Base-by-base conservation (phyloP, 257 asterid genomes). In the Nicotiana paniculata region DNA sequence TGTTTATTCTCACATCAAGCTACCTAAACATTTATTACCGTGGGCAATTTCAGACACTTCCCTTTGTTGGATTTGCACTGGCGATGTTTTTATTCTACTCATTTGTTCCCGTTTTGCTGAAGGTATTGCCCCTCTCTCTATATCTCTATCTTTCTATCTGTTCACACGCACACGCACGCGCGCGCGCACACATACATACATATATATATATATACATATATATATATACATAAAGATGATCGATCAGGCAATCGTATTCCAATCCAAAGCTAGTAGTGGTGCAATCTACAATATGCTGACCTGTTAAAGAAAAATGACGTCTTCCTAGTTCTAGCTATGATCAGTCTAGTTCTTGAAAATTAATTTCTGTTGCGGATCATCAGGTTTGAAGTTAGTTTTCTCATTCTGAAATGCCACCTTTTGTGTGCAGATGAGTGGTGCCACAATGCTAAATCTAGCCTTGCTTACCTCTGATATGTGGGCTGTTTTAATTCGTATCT, bases 381-480 rank as follows among this genome's bases (percentile, higher is more conserved):
- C 11, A 48, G 24, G n/a, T 46, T 46, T 48, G 39, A 21, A 48
- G 24, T 57, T 72, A 72, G 21, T 12, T 72, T 24, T 46, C 13
- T 48, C 4, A 6, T 54, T 48, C 80, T 80, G 55, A 75, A 46
- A 55, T 79, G 32, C 57, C 74, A 32, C 68, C 63, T 82, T 64
- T 63, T 46, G 39, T 30, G 1, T 88, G 93, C 97, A 95, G 98
- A 88, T 91, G 28, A 93, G 92, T 86, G 98, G 98, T 76, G 83
- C 98, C 35, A 89, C 98, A 32, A 93, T 95, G 98, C 88, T 95
- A 17, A 95, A 95, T 78, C 88, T 95, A 75, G 93, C 98, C 21
- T 88, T 95, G 83, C 97, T 95, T 78, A 93, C 98, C 80, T 95
- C 98, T 24, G 98, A 95, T 82, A 93, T 95, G 98, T 95, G 98